These are phyloP conservation scores for Dictyostelium capitatum DNA, from an alignment of 78 protist genomes.

Conservation along the genomic window DNA sequence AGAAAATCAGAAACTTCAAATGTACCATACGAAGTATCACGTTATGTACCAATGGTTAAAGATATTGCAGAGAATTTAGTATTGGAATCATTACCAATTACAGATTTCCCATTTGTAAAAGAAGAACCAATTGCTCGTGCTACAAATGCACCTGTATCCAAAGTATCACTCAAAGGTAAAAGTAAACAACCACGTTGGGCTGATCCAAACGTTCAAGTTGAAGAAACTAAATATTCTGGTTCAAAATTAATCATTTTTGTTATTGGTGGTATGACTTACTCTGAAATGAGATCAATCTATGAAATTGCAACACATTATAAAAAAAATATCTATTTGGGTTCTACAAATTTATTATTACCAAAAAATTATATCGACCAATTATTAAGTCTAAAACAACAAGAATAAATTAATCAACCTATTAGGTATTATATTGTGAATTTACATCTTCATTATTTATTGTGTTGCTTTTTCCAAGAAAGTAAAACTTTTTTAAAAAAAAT, in stretches of 20 bases:
- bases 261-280: conserved; percentile 87
- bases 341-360: conserved; percentile 54
- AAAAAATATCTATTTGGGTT: conserved; percentile 81
- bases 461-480: background rate
- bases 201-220: conserved; percentile 57
- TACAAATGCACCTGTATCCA: conserved; percentile 23
- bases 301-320: conserved; percentile 79
- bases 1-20: conserved; percentile 54
- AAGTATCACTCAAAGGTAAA: conserved; percentile 76
- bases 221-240: conserved; percentile 64
- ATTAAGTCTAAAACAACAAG: conserved; percentile 5
- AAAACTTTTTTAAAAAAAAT: background rate
- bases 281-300: conserved; percentile 87
- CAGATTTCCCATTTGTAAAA: conserved; percentile 68
- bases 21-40: conserved; percentile 84
- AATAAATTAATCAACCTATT: too few species aligned
- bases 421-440: too few species aligned
- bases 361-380: conserved; percentile 46
- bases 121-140: conserved; percentile 50
- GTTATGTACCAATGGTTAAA: conserved; percentile 78
- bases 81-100: conserved; percentile 19
- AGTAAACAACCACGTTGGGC: conserved; percentile 80
- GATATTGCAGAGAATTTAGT: conserved; percentile 52
- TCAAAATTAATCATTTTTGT: conserved; percentile 73
- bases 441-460: too few species aligned